phyloP scores from a whole-genome alignment of 2,329 filamentous ascomycete species.

The Harringtonia lauricola region DNA sequence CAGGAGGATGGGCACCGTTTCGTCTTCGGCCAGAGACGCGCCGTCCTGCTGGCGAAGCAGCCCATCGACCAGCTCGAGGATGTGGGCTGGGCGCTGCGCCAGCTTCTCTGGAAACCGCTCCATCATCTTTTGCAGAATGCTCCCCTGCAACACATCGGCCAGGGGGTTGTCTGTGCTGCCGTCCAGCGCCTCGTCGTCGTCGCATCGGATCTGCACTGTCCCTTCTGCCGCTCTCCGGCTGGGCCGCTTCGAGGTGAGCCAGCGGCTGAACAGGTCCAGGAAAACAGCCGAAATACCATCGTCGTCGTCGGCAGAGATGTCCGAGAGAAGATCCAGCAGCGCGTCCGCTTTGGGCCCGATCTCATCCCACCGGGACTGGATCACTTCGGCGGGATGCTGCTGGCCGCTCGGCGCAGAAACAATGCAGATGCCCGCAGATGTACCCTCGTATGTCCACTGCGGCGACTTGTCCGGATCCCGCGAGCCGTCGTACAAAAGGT shows the following conservation, averaged over 20 bases:
- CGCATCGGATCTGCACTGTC: constrained; percentile 15
- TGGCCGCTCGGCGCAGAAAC: constrained; percentile 19
- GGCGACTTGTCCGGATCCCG: constrained; percentile 14
- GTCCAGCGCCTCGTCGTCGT: constrained; percentile 14
- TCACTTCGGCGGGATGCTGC: constrained; percentile 14
- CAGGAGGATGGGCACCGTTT: constrained; percentile 40
- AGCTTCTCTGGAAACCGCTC: constrained; percentile 51
- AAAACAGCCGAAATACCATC: constrained; percentile 53
- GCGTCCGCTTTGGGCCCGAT: constrained; percentile 36
- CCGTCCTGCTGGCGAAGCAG: constrained; percentile 38
- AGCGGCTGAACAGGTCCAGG: constrained; percentile 44
- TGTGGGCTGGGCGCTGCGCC: constrained; percentile 50
- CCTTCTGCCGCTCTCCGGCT: constrained; percentile 13
- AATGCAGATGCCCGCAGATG: constrained; percentile 40
- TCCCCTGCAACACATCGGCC: constrained; percentile 42
- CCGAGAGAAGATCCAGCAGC: constrained; percentile 38
- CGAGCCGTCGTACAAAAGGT: constrained; percentile 45
- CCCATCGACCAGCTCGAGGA: constrained; percentile 52
- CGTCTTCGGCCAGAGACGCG: constrained; percentile 23
- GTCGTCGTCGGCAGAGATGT: constrained; percentile 38
- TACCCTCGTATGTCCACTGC: constrained; percentile 41
- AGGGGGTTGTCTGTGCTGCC: constrained; percentile 29
- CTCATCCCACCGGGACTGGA: constrained; percentile 16
- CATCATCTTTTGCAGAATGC: constrained; percentile 55
- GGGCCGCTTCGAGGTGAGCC: constrained; percentile 29